Base-by-base conservation (phyloP, 306 rosid species). In the Sesbania bispinosa region DNA sequence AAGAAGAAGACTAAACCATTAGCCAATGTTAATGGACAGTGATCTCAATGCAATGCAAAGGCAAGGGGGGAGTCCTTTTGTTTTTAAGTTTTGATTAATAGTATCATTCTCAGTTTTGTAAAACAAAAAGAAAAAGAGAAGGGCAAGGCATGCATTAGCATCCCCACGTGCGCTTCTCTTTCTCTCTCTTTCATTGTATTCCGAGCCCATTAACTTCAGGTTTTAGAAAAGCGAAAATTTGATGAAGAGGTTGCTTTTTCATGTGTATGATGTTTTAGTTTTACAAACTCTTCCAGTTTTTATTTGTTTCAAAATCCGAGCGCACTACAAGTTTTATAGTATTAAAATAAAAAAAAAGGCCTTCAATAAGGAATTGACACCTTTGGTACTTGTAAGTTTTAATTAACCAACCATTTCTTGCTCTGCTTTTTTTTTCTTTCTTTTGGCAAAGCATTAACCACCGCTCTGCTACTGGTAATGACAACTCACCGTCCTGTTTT, bases 151-250 rank as follows among this genome's bases (percentile, higher is more conserved):
- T 86, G 85, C 81, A 83, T 45, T 38, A 38, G 87, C 84, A 81
- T 55, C 21, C 27, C 84, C 92, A 89, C 88, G 88, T 89, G 85
- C 90, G 48, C 47, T 63, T 80, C 84, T 73, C 73, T n/a, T n/a
- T n/a, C n/a, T n/a, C n/a, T n/a, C n/a, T n/a, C n/a, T 26, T 41
- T 60, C 80, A 63, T 77, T 66, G 78, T 77, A 35, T 81, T 75
- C 70, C 57, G 81, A 26, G 82, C 70, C 52, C 38, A 7, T 24
- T 48, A 43, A 66, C 74, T 79, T 66, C 41, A 57, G 65, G 14
- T 57, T 27, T 68, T 72, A 64, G 21, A 46, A 72, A 54, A 63
- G 47, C 8, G n/a, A n/a, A n/a, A 33, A 35, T 1, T 45, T 48
- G 33, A 19, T 64, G 29, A 24, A 23, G 15, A 18, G 62, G 59